Base-by-base conservation (phyloP, 768 basidiomycete genomes). In the Lentinus brumalis region DNA sequence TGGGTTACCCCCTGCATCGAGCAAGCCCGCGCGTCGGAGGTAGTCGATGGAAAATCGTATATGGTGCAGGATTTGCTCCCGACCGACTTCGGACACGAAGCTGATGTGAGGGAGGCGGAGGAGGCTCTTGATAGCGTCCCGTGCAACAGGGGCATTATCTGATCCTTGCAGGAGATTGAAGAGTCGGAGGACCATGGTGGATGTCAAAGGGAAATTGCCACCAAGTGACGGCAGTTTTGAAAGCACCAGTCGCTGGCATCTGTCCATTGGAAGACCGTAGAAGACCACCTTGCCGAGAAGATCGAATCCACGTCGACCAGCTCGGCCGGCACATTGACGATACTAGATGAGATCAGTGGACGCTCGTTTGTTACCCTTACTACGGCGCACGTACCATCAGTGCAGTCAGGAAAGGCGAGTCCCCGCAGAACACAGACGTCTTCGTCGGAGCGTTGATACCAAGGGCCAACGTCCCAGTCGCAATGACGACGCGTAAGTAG, bases 381-480 rank as follows among this genome's bases (percentile, higher is more conserved):
- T 21, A 18, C 18, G n/a, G n/a, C 21, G 42, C 6, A 67, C 79
- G 2, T 67, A 83, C 84, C 81, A 82, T 84, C 8, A 88, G 78
- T 1, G 86, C 83, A 1, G 86, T 86, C 39, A 87, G 65, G 68
- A 60, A 86, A 1, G 83, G 82, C 0, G 86, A 87, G 69, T 87
- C 86, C 0, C 83, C 84, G 55, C 80, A 83, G 66, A 89, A 89
- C 6, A 86, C 78, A 1, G 83, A 78, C 0, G 89, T 86, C 66
- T 83, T 87, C 0, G 86, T 79, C 0, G 89, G 89, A 0, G 87
- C 88, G 66, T 91, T 91, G 66, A 91, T 91, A 59, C 89, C 89
- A 14, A 91, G 75, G 1, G 89, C 88, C 56, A 90, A 75, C 5
- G 88, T 89, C 1, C 84, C 83, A 57, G 88, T 90, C 10, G 89